These are phyloP conservation scores for Fereydounia khargensis DNA, from an alignment of 1,284 basidiomycete genomes.

Conservation along the genomic window DNA sequence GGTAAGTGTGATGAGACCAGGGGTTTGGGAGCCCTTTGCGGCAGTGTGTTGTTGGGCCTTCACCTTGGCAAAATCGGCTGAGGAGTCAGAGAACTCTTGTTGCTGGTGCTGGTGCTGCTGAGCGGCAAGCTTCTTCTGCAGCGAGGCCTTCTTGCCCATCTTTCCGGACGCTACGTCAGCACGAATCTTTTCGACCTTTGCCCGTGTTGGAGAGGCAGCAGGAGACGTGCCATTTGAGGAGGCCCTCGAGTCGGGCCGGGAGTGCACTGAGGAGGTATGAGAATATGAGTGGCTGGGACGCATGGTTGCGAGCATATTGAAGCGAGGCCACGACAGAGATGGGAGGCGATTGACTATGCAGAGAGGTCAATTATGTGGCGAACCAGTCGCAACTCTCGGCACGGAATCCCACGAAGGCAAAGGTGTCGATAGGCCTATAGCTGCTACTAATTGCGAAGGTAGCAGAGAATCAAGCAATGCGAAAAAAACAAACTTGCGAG, in stretches of 20 bases:
- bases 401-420: too few species aligned
- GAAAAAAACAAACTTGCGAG: too few species aligned
- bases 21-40: constrained; percentile 7
- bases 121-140: constrained; percentile 15
- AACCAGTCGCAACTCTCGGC: too few species aligned
- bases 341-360: too few species aligned
- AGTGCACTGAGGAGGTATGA: constrained; percentile 25
- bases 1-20: constrained; percentile 36
- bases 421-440: too few species aligned
- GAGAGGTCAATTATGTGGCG: too few species aligned
- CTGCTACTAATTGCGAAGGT: too few species aligned
- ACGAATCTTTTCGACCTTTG: constrained; percentile 17
- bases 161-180: constrained; percentile 11
- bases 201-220: constrained; percentile 16
- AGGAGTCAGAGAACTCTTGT: neutral
- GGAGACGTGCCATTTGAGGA: constrained; percentile 16
- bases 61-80: neutral
- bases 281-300: constrained; percentile 29
- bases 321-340: too few species aligned
- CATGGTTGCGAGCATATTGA: constrained; percentile 53
- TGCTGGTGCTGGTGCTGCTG: constrained; percentile 7
- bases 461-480: too few species aligned
- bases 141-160: constrained; percentile 30
- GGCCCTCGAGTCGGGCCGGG: constrained; percentile 30
- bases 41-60: neutral